Evolutionary conservation across 306 rosid genomes (phyloP).

Genomic region (Corylus avellana): DNA sequence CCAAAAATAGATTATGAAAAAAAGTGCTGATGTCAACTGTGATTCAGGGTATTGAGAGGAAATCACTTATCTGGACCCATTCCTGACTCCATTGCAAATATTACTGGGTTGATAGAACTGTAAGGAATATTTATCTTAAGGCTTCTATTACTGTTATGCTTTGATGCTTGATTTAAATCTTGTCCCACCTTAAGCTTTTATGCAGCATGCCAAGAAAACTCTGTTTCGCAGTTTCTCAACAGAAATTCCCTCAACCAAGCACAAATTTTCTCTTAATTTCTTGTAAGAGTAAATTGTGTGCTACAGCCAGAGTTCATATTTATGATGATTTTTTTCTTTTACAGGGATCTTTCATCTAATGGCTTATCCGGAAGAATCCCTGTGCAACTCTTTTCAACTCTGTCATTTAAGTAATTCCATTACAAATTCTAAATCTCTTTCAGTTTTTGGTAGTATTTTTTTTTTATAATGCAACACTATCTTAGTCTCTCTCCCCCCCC

Average conservation of each 20-base stretch:
- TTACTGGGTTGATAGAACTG: constrained; percentile 44
- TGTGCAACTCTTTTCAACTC: constrained; percentile 58
- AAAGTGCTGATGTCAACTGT: constrained; percentile 15
- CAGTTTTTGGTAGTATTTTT: not conserved
- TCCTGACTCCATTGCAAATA: constrained; percentile 45
- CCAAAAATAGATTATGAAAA: not conserved
- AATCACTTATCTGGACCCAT: constrained; percentile 49
- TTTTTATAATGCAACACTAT: not conserved
- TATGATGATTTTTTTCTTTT: constrained; percentile 14
- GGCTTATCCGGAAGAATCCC: constrained; percentile 75
- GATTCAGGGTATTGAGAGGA: constrained; percentile 49
- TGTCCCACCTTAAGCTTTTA: constrained; percentile 19
- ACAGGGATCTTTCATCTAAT: constrained; percentile 90
- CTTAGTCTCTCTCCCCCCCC: not conserved
- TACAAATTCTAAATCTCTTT: constrained; percentile 12
- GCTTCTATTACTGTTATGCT: constrained; percentile 17
- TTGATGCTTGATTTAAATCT: constrained; percentile 10
- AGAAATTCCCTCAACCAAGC: too few species aligned
- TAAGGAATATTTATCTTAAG: constrained; percentile 18
- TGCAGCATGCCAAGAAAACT: too few species aligned
- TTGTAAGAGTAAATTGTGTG: too few species aligned
- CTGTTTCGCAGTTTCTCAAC: too few species aligned
- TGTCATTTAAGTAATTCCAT: constrained; percentile 57
- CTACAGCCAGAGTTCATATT: constrained; percentile 7
- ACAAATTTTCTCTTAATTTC: too few species aligned